phyloP scores from a whole-genome alignment of 441 rosid genomes.

The Populus hybrid region DNA sequence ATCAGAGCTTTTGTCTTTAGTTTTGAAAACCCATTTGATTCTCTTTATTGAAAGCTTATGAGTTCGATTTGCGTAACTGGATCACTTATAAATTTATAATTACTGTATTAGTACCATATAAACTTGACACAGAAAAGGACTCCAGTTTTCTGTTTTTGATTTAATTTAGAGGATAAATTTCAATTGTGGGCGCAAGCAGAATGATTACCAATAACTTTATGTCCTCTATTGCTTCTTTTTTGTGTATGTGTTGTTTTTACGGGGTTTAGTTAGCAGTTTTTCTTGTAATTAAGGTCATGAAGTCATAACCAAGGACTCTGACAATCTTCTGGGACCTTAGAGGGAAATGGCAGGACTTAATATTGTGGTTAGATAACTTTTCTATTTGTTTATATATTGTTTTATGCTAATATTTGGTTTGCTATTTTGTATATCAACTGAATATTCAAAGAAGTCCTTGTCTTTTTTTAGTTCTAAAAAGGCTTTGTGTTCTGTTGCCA shows the following conservation, averaged over 20 bases:
- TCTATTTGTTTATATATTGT: too few relatives aligned
- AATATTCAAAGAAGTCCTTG: not conserved
- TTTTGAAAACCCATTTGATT: not conserved
- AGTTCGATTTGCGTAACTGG: not conserved
- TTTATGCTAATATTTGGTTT: not conserved
- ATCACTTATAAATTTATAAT: not conserved
- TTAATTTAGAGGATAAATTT: too few relatives aligned
- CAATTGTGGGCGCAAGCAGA: not conserved
- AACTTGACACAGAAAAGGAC: not conserved
- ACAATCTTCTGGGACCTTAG: not conserved
- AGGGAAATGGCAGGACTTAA: not conserved
- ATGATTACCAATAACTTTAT: not conserved
- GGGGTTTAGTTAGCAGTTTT: not conserved
- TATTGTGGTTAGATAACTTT: not conserved
- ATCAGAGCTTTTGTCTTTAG: not conserved
- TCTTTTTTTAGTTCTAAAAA: not conserved
- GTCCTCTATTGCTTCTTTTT: not conserved
- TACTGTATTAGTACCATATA: not conserved
- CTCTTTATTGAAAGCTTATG: not conserved
- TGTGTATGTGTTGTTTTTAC: too few relatives aligned
- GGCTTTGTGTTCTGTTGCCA: not conserved
- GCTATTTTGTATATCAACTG: not conserved
- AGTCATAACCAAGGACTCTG: not conserved
- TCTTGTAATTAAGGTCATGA: not conserved
- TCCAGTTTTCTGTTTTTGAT: not conserved